Percentiles rank a stretch among this genome's conserved stretches.
These are phyloP conservation scores for Mangifera indica DNA, from an alignment of 345 rosid species.

Conservation along the genomic window DNA sequence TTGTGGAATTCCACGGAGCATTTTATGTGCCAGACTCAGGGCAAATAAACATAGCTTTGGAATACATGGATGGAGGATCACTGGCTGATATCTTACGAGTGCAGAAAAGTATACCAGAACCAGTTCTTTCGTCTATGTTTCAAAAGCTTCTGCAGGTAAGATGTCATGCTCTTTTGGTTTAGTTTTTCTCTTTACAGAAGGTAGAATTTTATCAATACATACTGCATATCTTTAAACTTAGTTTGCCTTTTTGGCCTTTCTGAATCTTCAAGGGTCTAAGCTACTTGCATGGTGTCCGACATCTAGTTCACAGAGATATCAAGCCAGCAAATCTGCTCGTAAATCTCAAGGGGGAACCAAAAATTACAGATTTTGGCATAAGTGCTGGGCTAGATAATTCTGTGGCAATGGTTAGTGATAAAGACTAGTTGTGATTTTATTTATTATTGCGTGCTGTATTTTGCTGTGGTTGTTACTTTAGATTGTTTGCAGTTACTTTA, in stretches of 20 bases:
- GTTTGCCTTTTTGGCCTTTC: conserved; percentile 3
- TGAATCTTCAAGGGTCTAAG: conserved; percentile 59
- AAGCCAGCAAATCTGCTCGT: conserved; percentile 96
- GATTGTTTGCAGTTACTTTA: neutral
- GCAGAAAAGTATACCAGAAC: conserved; percentile 71
- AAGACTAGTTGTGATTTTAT: conserved; percentile 12
- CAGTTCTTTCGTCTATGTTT: conserved; percentile 81
- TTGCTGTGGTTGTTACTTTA: conserved; percentile 7
- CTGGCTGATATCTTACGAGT: conserved; percentile 75
- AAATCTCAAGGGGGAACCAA: conserved; percentile 92
- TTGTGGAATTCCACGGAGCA: conserved; percentile 95
- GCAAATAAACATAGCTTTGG: conserved; percentile 95
- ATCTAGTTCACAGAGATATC: conserved; percentile 95
- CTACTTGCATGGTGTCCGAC: conserved; percentile 87
- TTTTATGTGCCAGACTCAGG: conserved; percentile 91
- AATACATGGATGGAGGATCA: conserved; percentile 97
- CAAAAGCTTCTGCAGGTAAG: conserved; percentile 77
- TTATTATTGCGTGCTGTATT: conserved; percentile 3
- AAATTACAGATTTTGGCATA: conserved; percentile 94
- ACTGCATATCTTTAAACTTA: conserved; percentile 19
- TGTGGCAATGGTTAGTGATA: conserved; percentile 80
- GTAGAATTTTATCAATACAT: neutral
- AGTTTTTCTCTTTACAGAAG: conserved; percentile 14
- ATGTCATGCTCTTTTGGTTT: conserved; percentile 2
- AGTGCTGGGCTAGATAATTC: conserved; percentile 97